A percentile compares a stretch with the other conserved stretches of the same genome.
Conservation (phyloP, 2,329 filamentous ascomycete species). For the Tolypocladium capitatum region DNA sequence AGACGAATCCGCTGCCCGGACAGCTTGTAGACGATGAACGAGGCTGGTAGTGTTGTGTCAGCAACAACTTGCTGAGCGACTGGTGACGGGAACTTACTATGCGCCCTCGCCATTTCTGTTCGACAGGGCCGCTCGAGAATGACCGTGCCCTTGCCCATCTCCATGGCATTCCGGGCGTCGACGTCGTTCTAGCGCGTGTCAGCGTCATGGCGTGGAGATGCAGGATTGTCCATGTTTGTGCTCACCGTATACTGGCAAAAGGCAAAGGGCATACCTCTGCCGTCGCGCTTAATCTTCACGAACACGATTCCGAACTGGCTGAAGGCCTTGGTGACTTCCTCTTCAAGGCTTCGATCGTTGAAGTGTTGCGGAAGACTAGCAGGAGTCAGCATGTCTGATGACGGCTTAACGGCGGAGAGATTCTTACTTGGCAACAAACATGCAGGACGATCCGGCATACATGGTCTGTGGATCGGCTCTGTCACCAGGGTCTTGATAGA, state of each 20-base stretch:
- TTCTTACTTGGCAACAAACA: slow-evolving; percentile 55
- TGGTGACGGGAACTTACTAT: slow-evolving; percentile 28
- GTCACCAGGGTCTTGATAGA: slow-evolving; percentile 1
- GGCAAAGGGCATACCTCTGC: slow-evolving; percentile 45
- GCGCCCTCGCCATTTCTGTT: slow-evolving; percentile 45
- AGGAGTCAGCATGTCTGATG: slow-evolving; percentile 6
- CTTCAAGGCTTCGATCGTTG: slow-evolving; percentile 36
- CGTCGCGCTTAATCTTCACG: slow-evolving; percentile 50
- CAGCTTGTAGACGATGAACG: slow-evolving; percentile 31
- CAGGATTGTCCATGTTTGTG: not conserved
- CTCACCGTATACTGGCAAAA: slow-evolving; percentile 51
- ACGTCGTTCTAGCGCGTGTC: slow-evolving; percentile 25
- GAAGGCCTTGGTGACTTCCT: slow-evolving; percentile 39
- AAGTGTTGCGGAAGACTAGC: slow-evolving; percentile 36
- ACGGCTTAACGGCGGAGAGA: not conserved
- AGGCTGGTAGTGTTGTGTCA: slow-evolving; percentile 24
- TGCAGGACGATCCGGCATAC: slow-evolving; percentile 42
- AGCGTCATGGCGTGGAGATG: not conserved
- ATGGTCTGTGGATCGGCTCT: slow-evolving; percentile 35
- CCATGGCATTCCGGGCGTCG: slow-evolving; percentile 35
- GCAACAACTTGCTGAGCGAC: slow-evolving; percentile 1
- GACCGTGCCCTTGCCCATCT: slow-evolving; percentile 29
- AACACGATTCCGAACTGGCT: slow-evolving; percentile 41
- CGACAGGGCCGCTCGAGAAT: slow-evolving; percentile 46
- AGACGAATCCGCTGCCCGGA: slow-evolving; percentile 21